Evolutionary conservation across 352 stramenopile species (phyloP), one percentile per base, ranked within the genome.

Genomic region (Phytophthora kernoviae): DNA sequence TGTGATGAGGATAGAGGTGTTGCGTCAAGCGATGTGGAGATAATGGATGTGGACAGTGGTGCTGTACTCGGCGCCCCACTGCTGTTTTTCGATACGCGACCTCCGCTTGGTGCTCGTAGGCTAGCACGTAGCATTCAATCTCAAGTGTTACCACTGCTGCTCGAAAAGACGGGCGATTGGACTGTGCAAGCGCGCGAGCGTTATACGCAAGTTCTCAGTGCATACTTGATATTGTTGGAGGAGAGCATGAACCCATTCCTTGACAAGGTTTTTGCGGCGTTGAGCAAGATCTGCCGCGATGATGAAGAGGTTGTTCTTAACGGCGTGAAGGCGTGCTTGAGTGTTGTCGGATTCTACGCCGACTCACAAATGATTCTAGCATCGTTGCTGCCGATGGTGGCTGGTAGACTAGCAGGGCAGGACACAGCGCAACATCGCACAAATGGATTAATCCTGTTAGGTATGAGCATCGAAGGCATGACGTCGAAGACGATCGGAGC

Each of bases 381-480:
- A 8, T 89, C 81, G 9, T 53, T 95, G 46, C 41, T 93, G 24
- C 86, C 84, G 9, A 85, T 95, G 75, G 82, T 85, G 11, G 73
- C 75, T 20, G 86, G 86, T 22, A 68, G 77, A 18, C 58, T 89
- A 9, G 67, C 83, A 48, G 86, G 86, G 3, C 84, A 92, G 48
- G 84, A 93, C 64, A 91, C 86, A 10, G 71, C 82, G 7, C 84
- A 88, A 46, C 81, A 95, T 57, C 82, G 86, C 27, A 93, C 74
- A 17, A 92, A 91, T 50, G 86, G 84, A 2, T 60, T 95, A 24
- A 85, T 91, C 36, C 45, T 95, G 20, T 60, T 95, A 20, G 67
- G 77, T 27, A 91, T 95, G 84, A 92, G 79, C 47, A 84, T 95
- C 34, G 79, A 84, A 65, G 86, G 86, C 48, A 95, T 95, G 84